Evolutionary conservation across 23 red algal species (phyloP), one percentile per base, ranked within the genome.

Genomic region (Gracilaria domingensis): DNA sequence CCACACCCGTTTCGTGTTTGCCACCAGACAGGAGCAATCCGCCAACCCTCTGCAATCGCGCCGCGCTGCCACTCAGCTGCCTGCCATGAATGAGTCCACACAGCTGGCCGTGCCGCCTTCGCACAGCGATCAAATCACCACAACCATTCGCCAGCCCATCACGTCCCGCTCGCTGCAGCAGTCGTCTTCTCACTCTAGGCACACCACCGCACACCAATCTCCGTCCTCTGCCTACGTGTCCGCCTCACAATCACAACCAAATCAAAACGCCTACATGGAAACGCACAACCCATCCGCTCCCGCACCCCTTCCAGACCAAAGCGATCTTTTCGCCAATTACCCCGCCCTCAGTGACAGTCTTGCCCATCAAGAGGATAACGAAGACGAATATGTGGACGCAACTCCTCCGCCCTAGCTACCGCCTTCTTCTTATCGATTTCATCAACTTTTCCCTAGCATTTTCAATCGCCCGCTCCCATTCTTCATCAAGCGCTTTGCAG

Each of bases 361-460:
- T 4, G 35, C 21, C 6, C 67, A 78, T 7, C 8, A 66, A 14
- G 45, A 62, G 1, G 65, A 87, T 4, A 37, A 74, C 32, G 34
- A 87, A 40, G 62, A 66, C 16, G 83, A 87, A 12, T 89, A 74
- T 30, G 85, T 89, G 21, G 85, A 78, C 12, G 85, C 66, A 21
- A 89, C 85, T 20, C 85, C 85, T 21, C 85, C 85, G 12, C 85
- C 85, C 16, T 89, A 89, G 39, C 42, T 62, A 71, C 36, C 40
- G 76, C 32, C 53, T 60, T 53, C 71, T 60, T 65, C 49, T 40
- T 6, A 42, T 65, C 18, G 17, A n/a, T 34, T 89, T 89, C 4
- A 13, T 33, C 33, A 89, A 62, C 28, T 48, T 50, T 50, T 89
- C 85, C 54, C 69, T 89, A 17, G 85, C 85, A 21, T 37, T 78